Base-by-base conservation (phyloP, 2,329 filamentous ascomycete genomes). In the Paracamarosporium sp. region DNA sequence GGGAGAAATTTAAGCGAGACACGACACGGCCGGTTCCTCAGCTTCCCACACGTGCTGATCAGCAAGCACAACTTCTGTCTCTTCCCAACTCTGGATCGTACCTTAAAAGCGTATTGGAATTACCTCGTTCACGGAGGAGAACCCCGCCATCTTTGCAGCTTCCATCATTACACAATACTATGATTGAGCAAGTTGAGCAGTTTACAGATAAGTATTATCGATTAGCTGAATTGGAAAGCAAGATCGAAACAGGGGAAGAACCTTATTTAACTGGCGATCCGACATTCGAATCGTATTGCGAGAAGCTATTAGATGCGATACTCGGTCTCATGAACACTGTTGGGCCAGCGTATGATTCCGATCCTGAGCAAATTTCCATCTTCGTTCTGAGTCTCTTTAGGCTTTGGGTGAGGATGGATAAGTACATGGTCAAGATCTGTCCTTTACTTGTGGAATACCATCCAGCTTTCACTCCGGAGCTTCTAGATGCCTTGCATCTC, bases 381-480 rank as follows among this genome's bases (percentile, higher is more conserved):
- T 79, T 84, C 61, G 72, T 88, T 1, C 74, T 90, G 6, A 79
- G 72, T 6, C 52, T 85, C 0, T 80, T 88, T 61, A 81, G 83
- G 50, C 61, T 86, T 0, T 90, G 86, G 87, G 66, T 82, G 12
- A 63, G 67, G 5, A 79, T 88, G 64, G 87, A 90, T 60, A 65
- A 75, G 13, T 72, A 66, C 17, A 81, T 82, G 1, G 72, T 76
- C 0, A 20, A 55, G 0, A 51, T 59, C 0, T 85, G 77, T 47
- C 80, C 82, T 1, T 64, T 88, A 0, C 70, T 90, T 0, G 36
- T 47, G 0, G 72, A 84, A 0, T 86, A 83, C 48, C 75, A 81
- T 8, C 85, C 86, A 0, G 71, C 76, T 0, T 83, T 90, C 46
- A 59, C 67, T 0, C 75, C 82, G 0, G 75, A 81, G 2, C 62